These are phyloP conservation scores for Fusarium redolens DNA, from an alignment of 2,329 filamentous ascomycete genomes.

Conservation along the genomic window DNA sequence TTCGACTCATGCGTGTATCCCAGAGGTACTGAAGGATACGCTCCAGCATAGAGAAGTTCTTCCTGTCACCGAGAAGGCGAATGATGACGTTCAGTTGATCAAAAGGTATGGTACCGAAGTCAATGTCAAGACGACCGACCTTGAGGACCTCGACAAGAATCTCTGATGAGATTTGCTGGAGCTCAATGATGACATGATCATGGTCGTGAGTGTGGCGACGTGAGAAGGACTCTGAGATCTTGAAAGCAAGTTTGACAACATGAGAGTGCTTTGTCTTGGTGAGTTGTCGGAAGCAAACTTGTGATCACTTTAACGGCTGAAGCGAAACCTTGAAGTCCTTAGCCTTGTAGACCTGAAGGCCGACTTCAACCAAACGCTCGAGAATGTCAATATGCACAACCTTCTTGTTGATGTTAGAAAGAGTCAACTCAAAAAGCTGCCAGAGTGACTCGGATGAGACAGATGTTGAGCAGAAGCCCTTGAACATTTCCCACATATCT, in stretches of 20 bases:
- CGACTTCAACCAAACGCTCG: neutral
- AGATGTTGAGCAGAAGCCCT: neutral
- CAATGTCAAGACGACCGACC: neutral
- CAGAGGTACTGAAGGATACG: constrained; percentile 2
- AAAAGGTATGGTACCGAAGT: constrained; percentile 1
- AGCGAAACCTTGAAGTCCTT: neutral
- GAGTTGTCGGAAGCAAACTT: neutral
- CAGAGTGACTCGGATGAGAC: neutral
- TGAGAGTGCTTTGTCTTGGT: constrained; percentile 5
- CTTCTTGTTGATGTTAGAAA: constrained; percentile 3
- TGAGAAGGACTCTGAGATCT: neutral
- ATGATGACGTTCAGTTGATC: neutral
- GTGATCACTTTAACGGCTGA: neutral
- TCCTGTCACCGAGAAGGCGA: neutral
- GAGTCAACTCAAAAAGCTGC: neutral
- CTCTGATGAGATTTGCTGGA: constrained; percentile 4
- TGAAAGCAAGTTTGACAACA: neutral
- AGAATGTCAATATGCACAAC: neutral
- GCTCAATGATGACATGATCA: neutral
- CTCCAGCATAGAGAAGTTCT: constrained; percentile 8
- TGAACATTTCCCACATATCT: constrained; percentile 11
- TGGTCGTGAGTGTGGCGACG: neutral
- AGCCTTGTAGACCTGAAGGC: neutral
- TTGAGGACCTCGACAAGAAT: neutral
- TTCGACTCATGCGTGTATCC: constrained; percentile 3